Percentiles rank a stretch among this genome's conserved stretches.
These are phyloP conservation scores for Candida insectorum DNA, from an alignment of 805 yeast species.

Conservation along the genomic window DNA sequence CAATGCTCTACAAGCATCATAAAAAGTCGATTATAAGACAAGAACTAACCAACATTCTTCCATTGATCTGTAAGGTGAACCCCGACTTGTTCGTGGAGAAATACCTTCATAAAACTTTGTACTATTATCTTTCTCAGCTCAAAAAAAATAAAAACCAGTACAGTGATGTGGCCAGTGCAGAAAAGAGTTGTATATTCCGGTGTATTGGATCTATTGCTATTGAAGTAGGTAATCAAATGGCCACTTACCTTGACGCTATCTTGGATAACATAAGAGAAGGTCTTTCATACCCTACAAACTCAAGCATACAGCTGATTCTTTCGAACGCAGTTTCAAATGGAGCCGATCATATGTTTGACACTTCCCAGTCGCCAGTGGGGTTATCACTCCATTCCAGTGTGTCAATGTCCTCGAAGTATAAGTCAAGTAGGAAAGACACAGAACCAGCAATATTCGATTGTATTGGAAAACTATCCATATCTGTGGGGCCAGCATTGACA, in stretches of 20 bases:
- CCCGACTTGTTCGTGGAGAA: constrained; percentile 71
- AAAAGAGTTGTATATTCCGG: constrained; percentile 69
- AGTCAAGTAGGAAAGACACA: constrained; percentile 60
- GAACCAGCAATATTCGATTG: constrained; percentile 89
- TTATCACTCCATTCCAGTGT: constrained; percentile 24
- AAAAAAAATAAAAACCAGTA: constrained; percentile 56
- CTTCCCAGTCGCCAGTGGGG: constrained; percentile 14
- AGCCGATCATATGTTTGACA: constrained; percentile 12
- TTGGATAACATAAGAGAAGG: constrained; percentile 81
- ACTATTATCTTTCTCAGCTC: constrained; percentile 73
- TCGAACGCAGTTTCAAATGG: constrained; percentile 36
- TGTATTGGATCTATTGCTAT: constrained; percentile 83
- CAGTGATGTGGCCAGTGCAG: constrained; percentile 42
- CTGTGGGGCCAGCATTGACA: constrained; percentile 91
- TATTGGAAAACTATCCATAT: constrained; percentile 77
- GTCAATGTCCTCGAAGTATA: constrained; percentile 47
- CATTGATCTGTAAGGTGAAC: constrained; percentile 77
- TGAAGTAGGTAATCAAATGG: constrained; percentile 78
- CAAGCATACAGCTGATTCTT: constrained; percentile 37
- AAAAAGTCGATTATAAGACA: constrained; percentile 71
- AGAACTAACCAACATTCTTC: constrained; percentile 81
- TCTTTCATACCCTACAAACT: constrained; percentile 39
- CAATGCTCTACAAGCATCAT: constrained; percentile 73
- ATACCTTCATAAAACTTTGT: constrained; percentile 75
- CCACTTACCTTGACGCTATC: constrained; percentile 85